phyloP scores from a whole-genome alignment of 73 alveolate genomes.

The Chromera velia region DNA sequence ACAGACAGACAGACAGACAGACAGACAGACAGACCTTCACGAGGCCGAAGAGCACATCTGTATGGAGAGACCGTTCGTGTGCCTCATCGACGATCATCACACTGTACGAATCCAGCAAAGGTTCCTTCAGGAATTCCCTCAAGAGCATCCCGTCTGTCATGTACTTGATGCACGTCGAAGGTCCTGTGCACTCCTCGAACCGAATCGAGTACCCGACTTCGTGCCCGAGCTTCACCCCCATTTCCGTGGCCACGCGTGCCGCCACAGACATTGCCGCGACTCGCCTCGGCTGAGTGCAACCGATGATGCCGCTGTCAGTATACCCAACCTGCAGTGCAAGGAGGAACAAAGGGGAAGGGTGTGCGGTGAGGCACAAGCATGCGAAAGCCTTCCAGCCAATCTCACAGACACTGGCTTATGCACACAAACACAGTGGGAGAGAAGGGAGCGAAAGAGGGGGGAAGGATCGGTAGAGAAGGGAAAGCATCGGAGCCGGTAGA shows the following conservation, averaged over 20 bases:
- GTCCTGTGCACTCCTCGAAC: conserved; percentile 93
- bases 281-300: conserved; percentile 98
- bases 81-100: conserved; percentile 96
- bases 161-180: conserved; percentile 85
- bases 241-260: conserved; percentile 95
- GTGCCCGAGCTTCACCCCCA: conserved; percentile 92
- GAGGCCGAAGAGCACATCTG: conserved; percentile 95
- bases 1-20: too few relatives aligned
- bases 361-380: too few relatives aligned
- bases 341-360: too few relatives aligned
- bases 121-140: conserved; percentile 75
- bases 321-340: conserved; percentile 96
- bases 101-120: conserved; percentile 60
- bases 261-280: conserved; percentile 99
- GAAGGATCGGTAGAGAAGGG: too few relatives aligned
- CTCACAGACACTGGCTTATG: too few relatives aligned
- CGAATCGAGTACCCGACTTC: conserved; percentile 98
- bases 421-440: too few relatives aligned
- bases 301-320: conserved; percentile 85
- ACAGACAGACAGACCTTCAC: conserved; percentile 63
- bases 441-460: too few relatives aligned
- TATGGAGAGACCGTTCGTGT: conserved; percentile 97
- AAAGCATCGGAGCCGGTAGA: too few relatives aligned
- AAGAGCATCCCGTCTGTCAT: conserved; percentile 99
- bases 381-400: too few relatives aligned